Conservation (phyloP, 306 rosid species). For the Sophora flavescens region DNA sequence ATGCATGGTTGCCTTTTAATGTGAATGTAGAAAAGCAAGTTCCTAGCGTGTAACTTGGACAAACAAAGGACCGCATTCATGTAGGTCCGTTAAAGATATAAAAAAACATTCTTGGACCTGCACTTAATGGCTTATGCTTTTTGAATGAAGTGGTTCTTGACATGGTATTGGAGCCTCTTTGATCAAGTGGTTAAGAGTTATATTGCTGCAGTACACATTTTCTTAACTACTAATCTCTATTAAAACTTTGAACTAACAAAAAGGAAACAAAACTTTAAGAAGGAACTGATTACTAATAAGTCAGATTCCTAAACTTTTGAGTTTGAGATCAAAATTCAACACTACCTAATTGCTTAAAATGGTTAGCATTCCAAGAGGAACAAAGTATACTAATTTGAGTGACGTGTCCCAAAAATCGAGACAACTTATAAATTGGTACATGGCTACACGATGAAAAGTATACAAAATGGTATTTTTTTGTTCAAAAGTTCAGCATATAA, state of each 20-base stretch:
- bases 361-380: background rate
- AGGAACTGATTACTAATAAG: too few species aligned
- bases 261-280: too few species aligned
- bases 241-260: too few species aligned
- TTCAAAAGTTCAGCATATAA: background rate
- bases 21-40: constrained; percentile 27
- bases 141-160: constrained; percentile 9
- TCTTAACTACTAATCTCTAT: background rate
- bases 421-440: constrained; percentile 3
- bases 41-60: constrained; percentile 2
- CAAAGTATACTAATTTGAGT: background rate
- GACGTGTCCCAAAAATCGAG: background rate
- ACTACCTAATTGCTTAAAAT: background rate
- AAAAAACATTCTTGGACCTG: constrained; percentile 18
- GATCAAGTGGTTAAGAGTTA: constrained; percentile 1
- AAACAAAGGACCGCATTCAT: constrained; percentile 22
- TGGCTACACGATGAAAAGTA: background rate
- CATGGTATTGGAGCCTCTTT: background rate
- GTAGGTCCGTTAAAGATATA: constrained; percentile 5
- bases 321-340: too few species aligned
- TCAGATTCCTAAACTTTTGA: too few species aligned
- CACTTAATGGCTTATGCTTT: constrained; percentile 1
- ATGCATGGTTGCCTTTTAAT: constrained; percentile 23
- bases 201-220: background rate
- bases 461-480: background rate